Evolutionary conservation across 805 yeast species (phyloP), one percentile per base, ranked within the genome.

Genomic region (Suhomyces sp.): DNA sequence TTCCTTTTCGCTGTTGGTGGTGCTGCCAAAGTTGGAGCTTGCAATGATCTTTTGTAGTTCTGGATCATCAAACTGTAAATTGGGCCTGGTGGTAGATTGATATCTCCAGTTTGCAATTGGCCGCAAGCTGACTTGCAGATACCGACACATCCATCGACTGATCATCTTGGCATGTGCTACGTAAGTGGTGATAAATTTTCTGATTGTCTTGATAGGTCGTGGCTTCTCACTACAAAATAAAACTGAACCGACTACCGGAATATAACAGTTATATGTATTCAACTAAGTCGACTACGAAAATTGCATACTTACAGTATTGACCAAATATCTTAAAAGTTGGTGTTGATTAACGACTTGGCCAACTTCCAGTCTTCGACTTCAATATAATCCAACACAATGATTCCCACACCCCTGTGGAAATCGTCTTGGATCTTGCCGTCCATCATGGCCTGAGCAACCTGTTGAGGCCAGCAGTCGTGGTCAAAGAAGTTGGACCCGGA

Each of bases 401-500:
- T 73, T 40, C 94, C 94, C 54, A 76, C 73, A 27, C 86, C 85
- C 58, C 73, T 77, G 40, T 72, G 76, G 61, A 82, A 81, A 13
- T 69, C 59, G n/a, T 78, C 74, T 46, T 76, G 74, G 52, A 84
- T 65, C 15, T 75, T 71, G 46, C 75, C 72, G 33, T 66, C 61
- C 15, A 61, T 59, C 67, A 82, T 70, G 51, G 82, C 83, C 51
- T 76, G 70, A 17, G 90, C 82, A 54, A 87, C 81, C 57, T 79
- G 75, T 53, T 79, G 76, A 1, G 94, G 94, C 94, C 94, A 87
- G 66, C 89, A 86, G 45, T 73, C 76, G 48, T 76, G 82, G 67
- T 85, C 82, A 67, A 84, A 85, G 64, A 86, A 85, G 67, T 85
- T 85, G 43, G 91, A 77, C 15, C 86, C 93, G 1, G 90, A 79